Conservation (phyloP, 2,329 filamentous ascomycete species). For the Aspergillus sp. region DNA sequence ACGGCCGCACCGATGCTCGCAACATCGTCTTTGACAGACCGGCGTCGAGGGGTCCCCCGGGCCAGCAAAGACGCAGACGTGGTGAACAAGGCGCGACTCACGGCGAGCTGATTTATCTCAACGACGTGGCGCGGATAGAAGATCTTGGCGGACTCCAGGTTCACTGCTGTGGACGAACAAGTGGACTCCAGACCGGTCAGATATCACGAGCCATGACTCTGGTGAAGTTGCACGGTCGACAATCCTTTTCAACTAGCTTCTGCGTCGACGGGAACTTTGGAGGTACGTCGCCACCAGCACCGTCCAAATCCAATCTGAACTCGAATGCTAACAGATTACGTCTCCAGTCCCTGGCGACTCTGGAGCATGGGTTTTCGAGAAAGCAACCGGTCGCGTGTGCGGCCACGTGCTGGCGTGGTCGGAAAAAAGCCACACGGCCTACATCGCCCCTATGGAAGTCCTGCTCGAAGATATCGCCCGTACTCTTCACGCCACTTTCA, state of each 20-base stretch:
- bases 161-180: constrained; percentile 81
- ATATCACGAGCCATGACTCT: constrained; percentile 71
- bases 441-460: constrained; percentile 93
- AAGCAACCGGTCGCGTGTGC: constrained; percentile 67
- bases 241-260: constrained; percentile 67
- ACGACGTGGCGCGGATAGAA: constrained; percentile 47
- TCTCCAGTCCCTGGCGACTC: constrained; percentile 69
- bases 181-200: constrained; percentile 68
- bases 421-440: constrained; percentile 68
- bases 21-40: constrained; percentile 53
- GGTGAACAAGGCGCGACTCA: constrained; percentile 41
- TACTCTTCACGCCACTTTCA: constrained; percentile 60
- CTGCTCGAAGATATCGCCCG: constrained; percentile 76
- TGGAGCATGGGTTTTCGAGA: constrained; percentile 86
- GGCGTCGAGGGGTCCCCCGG: constrained; percentile 1
- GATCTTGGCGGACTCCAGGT: constrained; percentile 66
- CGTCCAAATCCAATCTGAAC: too few relatives aligned
- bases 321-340: too few relatives aligned
- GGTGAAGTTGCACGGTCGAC: constrained; percentile 79
- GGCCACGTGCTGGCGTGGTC: constrained; percentile 89
- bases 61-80: constrained; percentile 37
- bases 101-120: constrained; percentile 41
- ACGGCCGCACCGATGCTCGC: constrained; percentile 59
- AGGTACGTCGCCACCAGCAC: constrained; percentile 26
- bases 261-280: constrained; percentile 54